Percentiles rank a stretch among this genome's conserved stretches.
These are phyloP conservation scores for Claviceps capensis DNA, from an alignment of 2,329 filamentous ascomycete species.

Conservation along the genomic window DNA sequence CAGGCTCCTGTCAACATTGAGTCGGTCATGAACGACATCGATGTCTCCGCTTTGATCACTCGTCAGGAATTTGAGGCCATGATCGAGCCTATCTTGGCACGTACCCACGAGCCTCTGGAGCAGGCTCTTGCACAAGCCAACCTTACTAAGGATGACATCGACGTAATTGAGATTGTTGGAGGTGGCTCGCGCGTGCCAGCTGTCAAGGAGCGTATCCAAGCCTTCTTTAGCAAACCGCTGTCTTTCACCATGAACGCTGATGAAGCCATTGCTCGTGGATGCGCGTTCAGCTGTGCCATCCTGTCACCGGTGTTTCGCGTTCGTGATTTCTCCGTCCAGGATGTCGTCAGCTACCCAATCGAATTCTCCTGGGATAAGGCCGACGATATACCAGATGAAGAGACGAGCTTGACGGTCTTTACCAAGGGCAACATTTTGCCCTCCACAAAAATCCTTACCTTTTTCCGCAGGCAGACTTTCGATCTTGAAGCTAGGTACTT, in stretches of 20 bases:
- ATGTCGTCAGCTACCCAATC: slow-evolving; percentile 95
- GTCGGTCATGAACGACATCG: slow-evolving; percentile 95
- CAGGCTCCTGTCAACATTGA: slow-evolving; percentile 90
- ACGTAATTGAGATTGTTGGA: slow-evolving; percentile 84
- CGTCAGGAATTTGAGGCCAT: slow-evolving; percentile 89
- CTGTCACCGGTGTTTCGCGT: slow-evolving; percentile 96
- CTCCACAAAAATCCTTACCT: slow-evolving; percentile 97
- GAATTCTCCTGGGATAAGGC: slow-evolving; percentile 99
- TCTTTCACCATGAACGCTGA: slow-evolving; percentile 98
- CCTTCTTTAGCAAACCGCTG: slow-evolving; percentile 83
- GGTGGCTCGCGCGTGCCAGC: slow-evolving; percentile 87
- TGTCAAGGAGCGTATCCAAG: slow-evolving; percentile 77
- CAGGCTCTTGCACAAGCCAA: slow-evolving; percentile 90
- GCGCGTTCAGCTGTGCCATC: slow-evolving; percentile 94
- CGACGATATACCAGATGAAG: slow-evolving; percentile 93
- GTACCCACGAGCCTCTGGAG: slow-evolving; percentile 63
- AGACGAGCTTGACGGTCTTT: slow-evolving; percentile 93
- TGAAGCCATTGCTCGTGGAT: slow-evolving; percentile 89
- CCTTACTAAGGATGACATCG: slow-evolving; percentile 82
- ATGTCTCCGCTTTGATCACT: slow-evolving; percentile 79
- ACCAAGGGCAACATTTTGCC: slow-evolving; percentile 94
- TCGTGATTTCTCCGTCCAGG: slow-evolving; percentile 93
- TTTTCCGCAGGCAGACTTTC: slow-evolving; percentile 96
- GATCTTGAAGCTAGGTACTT: slow-evolving; percentile 91
- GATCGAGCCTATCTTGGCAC: slow-evolving; percentile 68